phyloP scores from a whole-genome alignment of 441 rosid species.

The Corymbia citriodora region DNA sequence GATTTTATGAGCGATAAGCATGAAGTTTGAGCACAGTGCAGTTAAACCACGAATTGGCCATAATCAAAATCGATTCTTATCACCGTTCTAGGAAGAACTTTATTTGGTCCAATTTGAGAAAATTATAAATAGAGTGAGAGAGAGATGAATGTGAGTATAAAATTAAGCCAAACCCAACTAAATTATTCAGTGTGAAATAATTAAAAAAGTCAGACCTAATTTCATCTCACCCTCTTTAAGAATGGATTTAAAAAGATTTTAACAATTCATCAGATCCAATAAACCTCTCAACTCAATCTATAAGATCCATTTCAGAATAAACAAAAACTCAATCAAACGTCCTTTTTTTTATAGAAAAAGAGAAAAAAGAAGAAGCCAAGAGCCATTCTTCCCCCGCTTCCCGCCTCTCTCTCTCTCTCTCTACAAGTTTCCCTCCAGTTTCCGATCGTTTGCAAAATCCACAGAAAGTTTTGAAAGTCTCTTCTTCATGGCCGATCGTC shows the following conservation, averaged over 20 bases:
- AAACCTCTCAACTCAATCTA: no score
- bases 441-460: background rate
- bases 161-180: background rate
- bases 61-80: fast-evolving
- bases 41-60: background rate
- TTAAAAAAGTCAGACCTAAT: background rate
- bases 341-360: background rate
- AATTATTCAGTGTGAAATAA: no score
- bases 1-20: background rate
- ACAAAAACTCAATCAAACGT: background rate
- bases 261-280: background rate
- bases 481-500: background rate
- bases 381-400: background rate
- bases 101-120: background rate
- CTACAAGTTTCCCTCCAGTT: background rate
- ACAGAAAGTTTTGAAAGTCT: background rate
- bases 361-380: background rate
- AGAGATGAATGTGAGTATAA: background rate
- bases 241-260: no score
- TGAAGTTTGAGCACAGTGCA: fast-evolving
- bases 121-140: fast-evolving
- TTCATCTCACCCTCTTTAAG: background rate
- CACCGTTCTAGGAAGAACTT: background rate
- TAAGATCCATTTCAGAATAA: background rate
- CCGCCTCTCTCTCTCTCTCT: background rate